These are phyloP conservation scores for Penstemon eatonii DNA, from an alignment of 257 asterid genomes.

Conservation along the genomic window DNA sequence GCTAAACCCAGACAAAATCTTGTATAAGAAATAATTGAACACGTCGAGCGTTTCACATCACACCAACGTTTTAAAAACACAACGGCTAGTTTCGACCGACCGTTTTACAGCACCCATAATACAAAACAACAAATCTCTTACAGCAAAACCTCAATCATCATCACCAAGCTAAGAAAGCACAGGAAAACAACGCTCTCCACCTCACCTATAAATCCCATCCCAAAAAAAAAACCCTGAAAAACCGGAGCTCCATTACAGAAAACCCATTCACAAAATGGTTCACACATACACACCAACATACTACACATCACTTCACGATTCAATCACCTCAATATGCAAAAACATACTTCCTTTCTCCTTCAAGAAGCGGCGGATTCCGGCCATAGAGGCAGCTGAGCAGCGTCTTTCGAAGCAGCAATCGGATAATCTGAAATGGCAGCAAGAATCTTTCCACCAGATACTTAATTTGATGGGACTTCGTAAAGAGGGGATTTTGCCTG, in stretches of 20 bases:
- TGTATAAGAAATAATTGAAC: neutral
- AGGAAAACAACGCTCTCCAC: neutral
- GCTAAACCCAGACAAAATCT: neutral
- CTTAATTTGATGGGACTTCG: conserved; percentile 80
- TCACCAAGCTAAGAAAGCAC: conserved; percentile 27
- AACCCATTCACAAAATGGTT: conserved; percentile 44
- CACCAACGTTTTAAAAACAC: conserved; percentile 47
- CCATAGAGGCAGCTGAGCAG: conserved; percentile 91
- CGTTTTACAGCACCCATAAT: conserved; percentile 36
- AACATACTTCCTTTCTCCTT: conserved; percentile 79
- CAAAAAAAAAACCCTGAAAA: neutral
- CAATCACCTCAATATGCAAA: conserved; percentile 86
- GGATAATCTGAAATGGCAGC: conserved; percentile 95
- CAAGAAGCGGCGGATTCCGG: conserved; percentile 82
- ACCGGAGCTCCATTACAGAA: neutral
- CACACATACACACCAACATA: conserved; percentile 77
- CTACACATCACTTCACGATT: conserved; percentile 81
- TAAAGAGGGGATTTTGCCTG: conserved; percentile 73
- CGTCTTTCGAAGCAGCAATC: conserved; percentile 78
- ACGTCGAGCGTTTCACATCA: conserved; percentile 24
- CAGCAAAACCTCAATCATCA: conserved; percentile 26
- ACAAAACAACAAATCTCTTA: conserved; percentile 28
- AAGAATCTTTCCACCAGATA: conserved; percentile 88
- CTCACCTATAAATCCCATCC: conserved; percentile 26
- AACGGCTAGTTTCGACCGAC: conserved; percentile 62